A percentile compares a stretch with the other conserved stretches of the same genome.
Evolutionary conservation across 495 filamentous ascomycete species (phyloP).

Genomic region (Xylaria telfairii): DNA sequence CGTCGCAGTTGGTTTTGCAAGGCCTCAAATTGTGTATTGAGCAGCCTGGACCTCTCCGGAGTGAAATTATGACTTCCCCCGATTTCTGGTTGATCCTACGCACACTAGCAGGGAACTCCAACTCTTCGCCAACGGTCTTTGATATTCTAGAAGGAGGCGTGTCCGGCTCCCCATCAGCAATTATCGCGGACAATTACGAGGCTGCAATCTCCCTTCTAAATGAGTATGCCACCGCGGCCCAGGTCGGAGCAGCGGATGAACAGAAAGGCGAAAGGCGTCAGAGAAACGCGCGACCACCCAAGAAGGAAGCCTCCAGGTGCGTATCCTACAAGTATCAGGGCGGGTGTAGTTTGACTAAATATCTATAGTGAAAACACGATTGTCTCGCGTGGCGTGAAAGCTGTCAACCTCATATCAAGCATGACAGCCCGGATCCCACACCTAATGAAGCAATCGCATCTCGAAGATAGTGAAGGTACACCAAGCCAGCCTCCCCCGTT

Average conservation of each 20-base stretch:
- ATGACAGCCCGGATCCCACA: constrained; percentile 80
- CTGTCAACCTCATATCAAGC: constrained; percentile 78
- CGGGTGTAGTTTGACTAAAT: constrained; percentile 28
- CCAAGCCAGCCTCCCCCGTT: constrained; percentile 23
- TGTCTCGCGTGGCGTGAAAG: constrained; percentile 78
- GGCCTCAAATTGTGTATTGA: constrained; percentile 82
- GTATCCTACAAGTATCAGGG: constrained; percentile 15
- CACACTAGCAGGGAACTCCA: constrained; percentile 68
- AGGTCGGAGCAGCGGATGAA: constrained; percentile 78
- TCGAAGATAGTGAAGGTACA: constrained; percentile 82
- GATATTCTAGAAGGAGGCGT: constrained; percentile 79
- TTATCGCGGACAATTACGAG: constrained; percentile 96
- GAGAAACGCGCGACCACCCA: constrained; percentile 53
- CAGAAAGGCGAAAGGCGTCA: constrained; percentile 76
- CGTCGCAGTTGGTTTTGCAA: constrained; percentile 74
- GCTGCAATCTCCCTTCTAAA: constrained; percentile 81
- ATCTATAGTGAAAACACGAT: constrained; percentile 67
- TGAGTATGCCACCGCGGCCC: constrained; percentile 85
- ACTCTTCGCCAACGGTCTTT: constrained; percentile 79
- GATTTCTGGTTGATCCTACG: constrained; percentile 96
- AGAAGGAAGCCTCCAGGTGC: constrained; percentile 65
- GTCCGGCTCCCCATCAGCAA: constrained; percentile 67
- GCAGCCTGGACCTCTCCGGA: constrained; percentile 75
- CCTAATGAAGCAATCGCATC: constrained; percentile 89
- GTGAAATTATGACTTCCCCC: constrained; percentile 91